Evolutionary conservation across 768 basidiomycete genomes (phyloP), one percentile per base, ranked within the genome.

Genomic region (Scleroderma bovista): DNA sequence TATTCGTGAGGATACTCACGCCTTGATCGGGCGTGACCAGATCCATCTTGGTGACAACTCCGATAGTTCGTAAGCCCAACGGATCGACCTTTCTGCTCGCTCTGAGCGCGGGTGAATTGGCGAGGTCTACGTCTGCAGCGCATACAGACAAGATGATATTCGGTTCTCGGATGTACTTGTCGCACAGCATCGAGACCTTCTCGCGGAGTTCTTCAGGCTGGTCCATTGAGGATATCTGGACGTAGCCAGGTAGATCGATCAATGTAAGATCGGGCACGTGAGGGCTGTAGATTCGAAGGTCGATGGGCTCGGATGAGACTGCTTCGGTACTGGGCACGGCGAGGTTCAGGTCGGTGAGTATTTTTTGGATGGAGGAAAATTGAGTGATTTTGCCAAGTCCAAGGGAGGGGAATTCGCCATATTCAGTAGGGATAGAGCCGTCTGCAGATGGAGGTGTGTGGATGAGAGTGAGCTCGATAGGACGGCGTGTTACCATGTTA

Each of bases 41-140:
- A 65, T 99, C 96, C 96, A 99, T 97, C 77, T 99, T 99, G 19
- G 96, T 99, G 38, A 99, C 78, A 15, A 99, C 96, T 24, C 96
- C 96, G 57, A 99, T 93, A 2, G 96, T 99, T 22, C 96, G 83
- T 48, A 94, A 72, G 15, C 96, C 96, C 15, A 99, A 73, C 3
- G 95, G 95, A 62, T 99, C 96, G 3, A 98, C 90, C 55, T 88
- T 86, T 37, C 94, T 78, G 66, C 92, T 94, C 0, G 96, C 93
- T 44, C 93, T 78, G 44, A 99, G 73, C 0, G 96, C 96, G 7
- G 96, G 94, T 0, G 93, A 96, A 67, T 99, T 99, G 52, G 96
- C 96, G 12, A 99, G 78, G 71, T 99, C 96, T 48, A 99, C 96
- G 65, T 99, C 94, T 8, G 96, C 96, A 8, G 96, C 90, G 64